phyloP scores from a whole-genome alignment of 2,329 filamentous ascomycete species.

The Myriangium duriaei region DNA sequence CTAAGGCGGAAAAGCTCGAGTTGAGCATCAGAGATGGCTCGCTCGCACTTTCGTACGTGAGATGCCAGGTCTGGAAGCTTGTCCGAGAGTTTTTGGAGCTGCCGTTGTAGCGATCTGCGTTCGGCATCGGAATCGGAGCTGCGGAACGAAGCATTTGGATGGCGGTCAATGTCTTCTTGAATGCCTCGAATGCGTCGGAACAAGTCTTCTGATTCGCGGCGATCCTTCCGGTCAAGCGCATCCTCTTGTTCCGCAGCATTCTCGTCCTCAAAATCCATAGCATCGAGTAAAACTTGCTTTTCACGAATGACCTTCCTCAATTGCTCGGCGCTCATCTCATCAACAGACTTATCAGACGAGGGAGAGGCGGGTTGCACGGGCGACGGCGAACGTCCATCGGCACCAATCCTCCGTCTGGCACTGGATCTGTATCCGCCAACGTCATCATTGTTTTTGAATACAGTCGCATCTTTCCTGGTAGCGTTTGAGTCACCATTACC shows the following conservation, averaged over 20 bases:
- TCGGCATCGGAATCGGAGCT: slow-evolving; percentile 79
- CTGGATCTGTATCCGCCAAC: slow-evolving; percentile 80
- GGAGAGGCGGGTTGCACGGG: slow-evolving; percentile 61
- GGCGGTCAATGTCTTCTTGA: slow-evolving; percentile 86
- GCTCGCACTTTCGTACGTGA: slow-evolving; percentile 79
- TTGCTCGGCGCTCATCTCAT: slow-evolving; percentile 78
- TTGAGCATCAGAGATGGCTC: slow-evolving; percentile 80
- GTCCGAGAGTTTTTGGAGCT: slow-evolving; percentile 79
- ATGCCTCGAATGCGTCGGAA: slow-evolving; percentile 83
- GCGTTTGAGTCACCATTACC: slow-evolving; percentile 40
- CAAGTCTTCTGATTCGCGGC: slow-evolving; percentile 83
- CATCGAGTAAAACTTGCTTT: slow-evolving; percentile 86
- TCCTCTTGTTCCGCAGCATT: slow-evolving; percentile 83
- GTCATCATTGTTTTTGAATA: slow-evolving; percentile 92
- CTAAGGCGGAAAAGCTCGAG: slow-evolving; percentile 86
- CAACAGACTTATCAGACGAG: slow-evolving; percentile 49
- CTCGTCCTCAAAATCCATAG: slow-evolving; percentile 93
- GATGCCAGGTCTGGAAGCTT: slow-evolving; percentile 86
- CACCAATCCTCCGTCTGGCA: slow-evolving; percentile 70
- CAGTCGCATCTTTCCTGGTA: slow-evolving; percentile 79
- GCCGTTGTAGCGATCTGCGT: slow-evolving; percentile 70
- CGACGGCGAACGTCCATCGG: slow-evolving; percentile 56
- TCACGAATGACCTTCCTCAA: slow-evolving; percentile 85
- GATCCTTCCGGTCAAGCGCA: slow-evolving; percentile 75
- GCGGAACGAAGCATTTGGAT: slow-evolving; percentile 62